Evolutionary conservation across 2,329 filamentous ascomycete genomes (phyloP).

Genomic region (Neophaeococcomyces aloes): DNA sequence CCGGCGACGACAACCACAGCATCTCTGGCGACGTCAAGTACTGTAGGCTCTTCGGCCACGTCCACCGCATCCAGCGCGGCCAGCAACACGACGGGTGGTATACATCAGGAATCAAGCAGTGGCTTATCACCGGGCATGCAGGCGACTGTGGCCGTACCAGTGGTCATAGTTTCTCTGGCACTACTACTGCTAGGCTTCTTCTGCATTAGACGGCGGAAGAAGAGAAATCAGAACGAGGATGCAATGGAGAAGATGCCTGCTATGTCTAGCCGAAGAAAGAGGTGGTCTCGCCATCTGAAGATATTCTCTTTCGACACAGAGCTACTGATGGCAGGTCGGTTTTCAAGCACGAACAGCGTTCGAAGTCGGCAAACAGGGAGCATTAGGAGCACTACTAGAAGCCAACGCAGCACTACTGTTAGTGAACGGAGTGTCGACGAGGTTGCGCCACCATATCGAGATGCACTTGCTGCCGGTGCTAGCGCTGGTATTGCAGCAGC

Average conservation of each 20-base stretch:
- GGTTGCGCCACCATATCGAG: constrained; percentile 21
- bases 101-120: constrained; percentile 14
- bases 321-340: constrained; percentile 21
- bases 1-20: no score
- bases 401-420: constrained; percentile 11
- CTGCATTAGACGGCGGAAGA: constrained; percentile 15
- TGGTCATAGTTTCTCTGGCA: constrained; percentile 14
- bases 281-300: constrained; percentile 20
- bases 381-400: constrained; percentile 12
- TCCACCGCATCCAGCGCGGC: constrained; percentile 4
- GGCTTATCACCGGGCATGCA: constrained; percentile 18
- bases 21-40: not conserved
- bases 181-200: no score
- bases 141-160: constrained; percentile 19
- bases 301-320: constrained; percentile 22
- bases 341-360: constrained; percentile 21
- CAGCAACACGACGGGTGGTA: not conserved
- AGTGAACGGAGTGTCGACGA: constrained; percentile 20
- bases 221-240: constrained; percentile 7
- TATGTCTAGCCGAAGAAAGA: constrained; percentile 10
- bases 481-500: constrained; percentile 1
- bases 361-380: constrained; percentile 18
- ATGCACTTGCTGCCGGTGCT: constrained; percentile 10
- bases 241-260: constrained; percentile 10
- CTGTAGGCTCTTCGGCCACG: not conserved